phyloP scores from a whole-genome alignment of 768 basidiomycete species.

The Lactarius quietus region DNA sequence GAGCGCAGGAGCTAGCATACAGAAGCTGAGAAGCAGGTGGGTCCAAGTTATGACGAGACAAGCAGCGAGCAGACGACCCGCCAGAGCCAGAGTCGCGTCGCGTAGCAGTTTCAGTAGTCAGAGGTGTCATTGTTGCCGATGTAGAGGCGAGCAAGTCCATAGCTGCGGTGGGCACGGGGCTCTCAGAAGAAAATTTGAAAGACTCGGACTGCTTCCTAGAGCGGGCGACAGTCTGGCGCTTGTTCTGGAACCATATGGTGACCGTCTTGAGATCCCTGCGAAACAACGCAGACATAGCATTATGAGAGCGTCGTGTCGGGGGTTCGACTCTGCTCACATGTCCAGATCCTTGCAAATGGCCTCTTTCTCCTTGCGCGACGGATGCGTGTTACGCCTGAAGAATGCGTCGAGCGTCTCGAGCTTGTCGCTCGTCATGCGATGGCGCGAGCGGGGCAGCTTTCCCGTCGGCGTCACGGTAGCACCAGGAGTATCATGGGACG shows the following conservation, averaged over 20 bases:
- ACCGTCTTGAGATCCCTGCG: slow-evolving; percentile 44
- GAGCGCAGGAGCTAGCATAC: not conserved
- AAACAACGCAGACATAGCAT: not conserved
- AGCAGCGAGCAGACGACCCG: not conserved
- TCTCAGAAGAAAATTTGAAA: slow-evolving; percentile 7
- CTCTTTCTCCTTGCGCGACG: slow-evolving; percentile 42
- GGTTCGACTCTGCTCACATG: slow-evolving; percentile 33
- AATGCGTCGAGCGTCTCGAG: slow-evolving; percentile 35
- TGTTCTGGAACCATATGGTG: slow-evolving; percentile 84
- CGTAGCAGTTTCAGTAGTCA: not conserved
- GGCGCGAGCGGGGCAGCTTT: slow-evolving; percentile 34
- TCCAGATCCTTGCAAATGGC: slow-evolving; percentile 38
- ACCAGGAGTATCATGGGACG: not conserved
- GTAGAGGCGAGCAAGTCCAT: slow-evolving; percentile 23
- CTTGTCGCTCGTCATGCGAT: slow-evolving; percentile 40
- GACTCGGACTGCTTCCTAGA: slow-evolving; percentile 34
- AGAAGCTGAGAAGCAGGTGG: not conserved
- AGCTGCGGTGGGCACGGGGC: not conserved
- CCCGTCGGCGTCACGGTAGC: slow-evolving; percentile 7
- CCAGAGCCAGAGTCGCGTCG: not conserved
- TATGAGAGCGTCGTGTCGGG: not conserved
- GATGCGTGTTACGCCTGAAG: slow-evolving; percentile 39
- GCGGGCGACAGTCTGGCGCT: slow-evolving; percentile 48
- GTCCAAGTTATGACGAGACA: not conserved
- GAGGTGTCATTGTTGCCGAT: slow-evolving; percentile 24